Percentiles rank a stretch among this genome's conserved stretches.
phyloP scores from a whole-genome alignment of 805 yeast species.

The Candida easanensis region DNA sequence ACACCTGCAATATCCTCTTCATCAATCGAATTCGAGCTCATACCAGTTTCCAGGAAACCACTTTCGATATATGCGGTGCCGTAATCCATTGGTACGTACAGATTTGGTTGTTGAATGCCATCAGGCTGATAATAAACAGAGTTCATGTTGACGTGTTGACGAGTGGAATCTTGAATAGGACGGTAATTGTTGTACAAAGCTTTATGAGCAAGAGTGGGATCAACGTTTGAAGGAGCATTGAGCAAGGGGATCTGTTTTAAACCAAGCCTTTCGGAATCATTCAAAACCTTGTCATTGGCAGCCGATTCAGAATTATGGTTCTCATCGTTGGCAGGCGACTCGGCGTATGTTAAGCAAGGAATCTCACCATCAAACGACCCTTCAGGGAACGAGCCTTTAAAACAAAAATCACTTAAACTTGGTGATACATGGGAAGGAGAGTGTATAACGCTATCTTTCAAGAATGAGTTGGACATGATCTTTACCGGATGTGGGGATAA shows the following conservation, averaged over 20 bases:
- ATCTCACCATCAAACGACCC: conserved; percentile 1
- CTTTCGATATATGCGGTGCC: too few relatives aligned
- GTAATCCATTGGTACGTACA: too few relatives aligned
- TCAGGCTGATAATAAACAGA: not conserved
- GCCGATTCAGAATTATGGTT: conserved; percentile 6
- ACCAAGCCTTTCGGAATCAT: not conserved
- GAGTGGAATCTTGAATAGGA: not conserved
- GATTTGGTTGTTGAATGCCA: too few relatives aligned
- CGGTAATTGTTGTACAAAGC: not conserved
- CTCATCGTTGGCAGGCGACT: conserved; percentile 16
- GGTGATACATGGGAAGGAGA: not conserved
- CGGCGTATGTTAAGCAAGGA: conserved; percentile 8
- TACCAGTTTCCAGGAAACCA: too few relatives aligned
- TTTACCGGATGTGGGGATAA: conserved; percentile 2
- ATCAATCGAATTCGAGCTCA: too few relatives aligned
- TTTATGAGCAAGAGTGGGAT: not conserved
- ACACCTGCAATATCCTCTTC: too few relatives aligned
- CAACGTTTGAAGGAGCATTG: not conserved
- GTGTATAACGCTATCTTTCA: conserved; percentile 3
- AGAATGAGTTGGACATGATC: conserved; percentile 6
- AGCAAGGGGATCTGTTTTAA: conserved; percentile 3
- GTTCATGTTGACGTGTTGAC: not conserved
- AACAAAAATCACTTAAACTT: not conserved
- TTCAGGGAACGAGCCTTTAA: conserved; percentile 2
- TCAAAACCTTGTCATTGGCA: not conserved